Evolutionary conservation across 768 basidiomycete species (phyloP).

Genomic region (Tulasnella sp.): DNA sequence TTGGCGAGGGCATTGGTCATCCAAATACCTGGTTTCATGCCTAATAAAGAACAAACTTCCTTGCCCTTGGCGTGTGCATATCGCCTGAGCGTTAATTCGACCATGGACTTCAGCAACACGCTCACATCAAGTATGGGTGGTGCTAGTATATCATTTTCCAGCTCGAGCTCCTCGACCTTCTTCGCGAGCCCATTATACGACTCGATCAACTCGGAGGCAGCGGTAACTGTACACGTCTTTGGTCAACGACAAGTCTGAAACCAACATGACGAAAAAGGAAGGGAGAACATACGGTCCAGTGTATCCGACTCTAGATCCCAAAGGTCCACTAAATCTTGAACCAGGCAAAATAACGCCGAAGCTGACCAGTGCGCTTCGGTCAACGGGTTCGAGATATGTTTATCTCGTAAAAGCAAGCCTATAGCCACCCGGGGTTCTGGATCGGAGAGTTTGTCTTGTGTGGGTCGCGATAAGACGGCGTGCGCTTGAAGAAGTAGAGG

Average conservation of each 20-base stretch:
- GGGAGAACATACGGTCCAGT: slow-evolving; percentile 17
- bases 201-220: slow-evolving; percentile 44
- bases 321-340: slow-evolving; percentile 55
- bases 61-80: slow-evolving; percentile 48
- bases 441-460: not conserved
- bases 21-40: slow-evolving; percentile 59
- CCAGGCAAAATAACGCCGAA: slow-evolving; percentile 65
- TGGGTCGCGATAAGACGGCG: not conserved
- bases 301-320: slow-evolving; percentile 39
- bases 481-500: slow-evolving; percentile 56
- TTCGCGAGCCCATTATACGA: slow-evolving; percentile 58
- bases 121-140: slow-evolving; percentile 74
- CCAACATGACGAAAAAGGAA: slow-evolving; percentile 38
- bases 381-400: slow-evolving; percentile 51
- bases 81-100: not conserved
- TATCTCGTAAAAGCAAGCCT: slow-evolving; percentile 66
- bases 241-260: not conserved
- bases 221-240: slow-evolving; percentile 33
- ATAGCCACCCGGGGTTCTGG: slow-evolving; percentile 10
- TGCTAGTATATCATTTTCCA: slow-evolving; percentile 55
- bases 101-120: not conserved
- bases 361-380: slow-evolving; percentile 62
- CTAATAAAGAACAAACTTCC: slow-evolving; percentile 50
- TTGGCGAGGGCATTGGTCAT: slow-evolving; percentile 53
- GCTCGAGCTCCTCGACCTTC: slow-evolving; percentile 52